These are phyloP conservation scores for Arthroderma uncinatum DNA, from an alignment of 2,329 filamentous ascomycete genomes.

Conservation along the genomic window DNA sequence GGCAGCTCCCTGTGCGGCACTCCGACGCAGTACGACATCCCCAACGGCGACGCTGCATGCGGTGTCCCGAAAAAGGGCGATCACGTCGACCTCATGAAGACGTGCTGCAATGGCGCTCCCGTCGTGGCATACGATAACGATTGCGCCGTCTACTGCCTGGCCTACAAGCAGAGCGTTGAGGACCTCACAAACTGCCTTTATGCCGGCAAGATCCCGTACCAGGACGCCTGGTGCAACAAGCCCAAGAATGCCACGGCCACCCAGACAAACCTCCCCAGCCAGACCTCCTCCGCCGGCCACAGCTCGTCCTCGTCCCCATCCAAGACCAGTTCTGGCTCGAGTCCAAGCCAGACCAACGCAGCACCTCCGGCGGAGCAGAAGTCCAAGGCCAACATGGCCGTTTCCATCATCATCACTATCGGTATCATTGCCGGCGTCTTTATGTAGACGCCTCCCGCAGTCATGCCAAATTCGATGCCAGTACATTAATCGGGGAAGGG, in stretches of 20 bases:
- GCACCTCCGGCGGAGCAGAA: background rate
- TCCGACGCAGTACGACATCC: slow-evolving; percentile 19
- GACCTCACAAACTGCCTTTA: slow-evolving; percentile 21
- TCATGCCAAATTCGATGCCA: too few species aligned
- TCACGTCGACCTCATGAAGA: slow-evolving; percentile 15
- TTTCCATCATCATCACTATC: background rate
- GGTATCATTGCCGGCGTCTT: background rate
- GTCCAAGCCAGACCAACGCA: background rate
- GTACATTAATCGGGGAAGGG: background rate
- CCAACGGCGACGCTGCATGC: slow-evolving; percentile 20
- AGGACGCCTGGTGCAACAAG: slow-evolving; percentile 21
- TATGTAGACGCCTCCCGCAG: background rate
- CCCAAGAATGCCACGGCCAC: slow-evolving; percentile 18
- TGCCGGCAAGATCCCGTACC: slow-evolving; percentile 16
- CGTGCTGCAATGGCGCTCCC: slow-evolving; percentile 17
- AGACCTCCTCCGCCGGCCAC: background rate
- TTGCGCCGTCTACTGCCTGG: slow-evolving; percentile 19
- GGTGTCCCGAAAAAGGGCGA: slow-evolving; percentile 18
- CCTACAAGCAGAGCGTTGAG: slow-evolving; percentile 19
- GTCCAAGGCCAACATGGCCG: background rate
- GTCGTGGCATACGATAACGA: slow-evolving; percentile 17
- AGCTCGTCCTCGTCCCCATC: background rate
- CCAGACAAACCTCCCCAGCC: slow-evolving; percentile 9
- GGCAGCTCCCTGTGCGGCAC: slow-evolving; percentile 9
- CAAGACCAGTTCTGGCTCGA: background rate